Evolutionary conservation across 768 basidiomycete species (phyloP), one percentile per base, ranked within the genome.

Genomic region (Suillus ampliporus): DNA sequence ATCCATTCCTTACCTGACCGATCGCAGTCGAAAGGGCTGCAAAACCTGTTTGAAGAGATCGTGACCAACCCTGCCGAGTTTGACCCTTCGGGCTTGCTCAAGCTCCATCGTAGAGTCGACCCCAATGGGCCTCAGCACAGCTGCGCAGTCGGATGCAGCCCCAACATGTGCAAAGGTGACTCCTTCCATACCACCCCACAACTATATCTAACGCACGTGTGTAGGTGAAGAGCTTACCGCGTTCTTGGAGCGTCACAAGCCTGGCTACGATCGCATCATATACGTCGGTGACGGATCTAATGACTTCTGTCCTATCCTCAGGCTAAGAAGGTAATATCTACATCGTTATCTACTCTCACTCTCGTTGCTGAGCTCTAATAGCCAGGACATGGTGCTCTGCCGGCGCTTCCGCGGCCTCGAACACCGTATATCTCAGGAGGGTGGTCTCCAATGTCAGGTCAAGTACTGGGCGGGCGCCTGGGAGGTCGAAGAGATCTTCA

Each of bases 91-190:
- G 87, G 91, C 40, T 80, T 91, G 7, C 87, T 99, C 60, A 86
- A 89, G 61, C 78, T 99, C 52, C 83, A 85, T 35, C 84, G 96
- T 15, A 83, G 90, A 48, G 80, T 98, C 47, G 90, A 89, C 63
- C 92, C 93, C 13, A 67, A 78, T 23, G 92, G 86, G 1, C 88
- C 88, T 2, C 94, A 94, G 63, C 97, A 99, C 74, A 72, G 71
- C 8, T 99, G 97, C 77, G 80, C 79, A 48, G 83, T 97, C 57
- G 97, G 97, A 7, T 99, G 97, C 80, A 89, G 89, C 61, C 86
- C 89, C 15, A 99, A 99, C 81, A 97, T 99, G 96, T 99, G 97
- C 83, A 99, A 99, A 82, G 94, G 94, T 61, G 21, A 17, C 23
- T n/a, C 26, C 35, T 52, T 6, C 15, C 17, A 19, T 44, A 13